Evolutionary conservation across 495 filamentous ascomycete genomes (phyloP).

Genomic region (Lindgomyces ingoldianus): DNA sequence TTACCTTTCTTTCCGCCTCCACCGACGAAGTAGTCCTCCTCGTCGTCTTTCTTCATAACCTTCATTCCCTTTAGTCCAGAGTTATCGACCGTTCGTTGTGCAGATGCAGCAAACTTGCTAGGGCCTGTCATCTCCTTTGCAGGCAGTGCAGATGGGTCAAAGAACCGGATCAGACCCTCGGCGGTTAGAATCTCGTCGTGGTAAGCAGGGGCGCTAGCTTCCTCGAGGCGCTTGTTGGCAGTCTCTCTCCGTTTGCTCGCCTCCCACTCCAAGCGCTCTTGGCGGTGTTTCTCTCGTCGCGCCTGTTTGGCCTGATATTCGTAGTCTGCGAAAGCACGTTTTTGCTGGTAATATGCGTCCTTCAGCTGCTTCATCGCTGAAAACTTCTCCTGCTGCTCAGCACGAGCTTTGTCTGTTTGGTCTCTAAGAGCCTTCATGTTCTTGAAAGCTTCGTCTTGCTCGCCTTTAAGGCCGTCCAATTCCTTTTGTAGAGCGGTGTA

Average conservation of each 20-base stretch:
- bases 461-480: slow-evolving; percentile 81
- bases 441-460: slow-evolving; percentile 86
- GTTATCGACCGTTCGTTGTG: slow-evolving; percentile 79
- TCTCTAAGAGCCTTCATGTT: slow-evolving; percentile 84
- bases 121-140: slow-evolving; percentile 64
- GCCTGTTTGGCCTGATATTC: slow-evolving; percentile 75
- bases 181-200: slow-evolving; percentile 86
- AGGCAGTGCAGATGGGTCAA: slow-evolving; percentile 73
- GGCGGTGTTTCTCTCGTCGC: slow-evolving; percentile 74
- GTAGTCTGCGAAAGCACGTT: slow-evolving; percentile 74
- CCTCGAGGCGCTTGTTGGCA: slow-evolving; percentile 81
- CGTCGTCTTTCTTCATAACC: slow-evolving; percentile 77
- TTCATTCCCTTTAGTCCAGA: slow-evolving; percentile 74
- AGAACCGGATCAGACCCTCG: slow-evolving; percentile 81
- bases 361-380: slow-evolving; percentile 75
- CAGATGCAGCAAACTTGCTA: slow-evolving; percentile 72
- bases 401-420: slow-evolving; percentile 77
- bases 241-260: slow-evolving; percentile 76
- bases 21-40: slow-evolving; percentile 82
- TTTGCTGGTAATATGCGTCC: slow-evolving; percentile 77
- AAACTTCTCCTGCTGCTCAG: slow-evolving; percentile 82
- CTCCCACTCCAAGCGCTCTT: slow-evolving; percentile 73
- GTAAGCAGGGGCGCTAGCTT: slow-evolving; percentile 87
- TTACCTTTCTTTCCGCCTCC: slow-evolving; percentile 85
- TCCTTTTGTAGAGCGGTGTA: slow-evolving; percentile 81